Percentiles rank a stretch among this genome's conserved stretches.
Evolutionary conservation across 106 monocot genomes (phyloP).

Genomic region (Vanilla planifolia): DNA sequence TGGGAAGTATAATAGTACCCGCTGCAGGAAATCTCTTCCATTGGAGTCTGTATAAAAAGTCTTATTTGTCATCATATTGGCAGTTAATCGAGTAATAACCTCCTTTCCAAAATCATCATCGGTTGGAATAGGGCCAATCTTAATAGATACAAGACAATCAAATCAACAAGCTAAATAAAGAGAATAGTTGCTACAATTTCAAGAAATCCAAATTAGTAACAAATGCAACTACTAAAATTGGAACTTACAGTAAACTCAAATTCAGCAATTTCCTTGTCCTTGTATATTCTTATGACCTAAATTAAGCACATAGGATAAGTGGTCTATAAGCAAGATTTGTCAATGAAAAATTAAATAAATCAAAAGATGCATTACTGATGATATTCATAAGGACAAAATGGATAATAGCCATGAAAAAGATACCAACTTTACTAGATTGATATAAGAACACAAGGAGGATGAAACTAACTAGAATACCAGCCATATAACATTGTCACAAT

Average conservation of each 20-base stretch:
- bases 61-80: slow-evolving; percentile 57
- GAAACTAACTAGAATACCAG: too few relatives aligned
- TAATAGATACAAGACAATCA: slow-evolving; percentile 5
- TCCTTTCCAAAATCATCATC: slow-evolving; percentile 39
- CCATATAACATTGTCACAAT: too few relatives aligned
- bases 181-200: not conserved
- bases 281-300: slow-evolving; percentile 50
- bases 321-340: not conserved
- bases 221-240: not conserved
- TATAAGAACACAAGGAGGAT: too few relatives aligned
- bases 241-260: slow-evolving; percentile 49
- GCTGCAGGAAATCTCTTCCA: slow-evolving; percentile 68
- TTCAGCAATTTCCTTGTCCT: slow-evolving; percentile 53
- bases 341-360: not conserved
- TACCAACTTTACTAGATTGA: too few relatives aligned
- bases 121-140: slow-evolving; percentile 33
- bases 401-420: too few relatives aligned
- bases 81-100: slow-evolving; percentile 43
- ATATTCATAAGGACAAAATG: not conserved
- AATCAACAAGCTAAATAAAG: not conserved
- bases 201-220: not conserved
- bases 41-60: slow-evolving; percentile 73
- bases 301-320: not conserved
- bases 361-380: not conserved
- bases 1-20: slow-evolving; percentile 36